Conservation (phyloP, 2,329 filamentous ascomycete species). For the Aspergillus fumigatiaffinis region DNA sequence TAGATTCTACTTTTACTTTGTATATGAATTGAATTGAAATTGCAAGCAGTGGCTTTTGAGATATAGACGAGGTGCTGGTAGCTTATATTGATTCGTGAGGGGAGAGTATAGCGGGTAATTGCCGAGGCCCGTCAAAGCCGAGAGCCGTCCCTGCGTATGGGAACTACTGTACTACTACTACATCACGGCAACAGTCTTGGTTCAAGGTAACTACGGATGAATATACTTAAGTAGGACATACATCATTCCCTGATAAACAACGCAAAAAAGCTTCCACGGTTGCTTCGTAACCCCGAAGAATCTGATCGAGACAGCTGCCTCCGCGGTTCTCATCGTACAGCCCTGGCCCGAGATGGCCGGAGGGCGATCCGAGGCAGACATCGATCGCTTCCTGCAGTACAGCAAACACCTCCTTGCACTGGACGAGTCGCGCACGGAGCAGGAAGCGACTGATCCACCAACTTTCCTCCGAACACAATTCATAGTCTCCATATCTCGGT, state of each 20-base stretch:
- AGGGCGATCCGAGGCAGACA: not conserved
- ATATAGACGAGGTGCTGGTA: slow-evolving; percentile 1
- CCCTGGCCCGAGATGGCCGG: not conserved
- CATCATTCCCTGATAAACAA: slow-evolving; percentile 23
- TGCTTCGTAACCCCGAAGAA: slow-evolving; percentile 27
- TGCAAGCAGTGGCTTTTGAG: not conserved
- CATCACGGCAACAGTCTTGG: no score
- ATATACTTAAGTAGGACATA: slow-evolving; percentile 16
- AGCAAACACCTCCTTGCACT: slow-evolving; percentile 24
- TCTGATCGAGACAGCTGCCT: slow-evolving; percentile 23
- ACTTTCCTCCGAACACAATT: slow-evolving; percentile 25
- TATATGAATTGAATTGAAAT: not conserved
- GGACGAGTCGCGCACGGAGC: slow-evolving; percentile 23
- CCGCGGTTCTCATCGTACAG: slow-evolving; percentile 5
- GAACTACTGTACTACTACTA: no score
- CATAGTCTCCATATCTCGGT: slow-evolving; percentile 31
- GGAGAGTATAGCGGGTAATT: slow-evolving; percentile 7
- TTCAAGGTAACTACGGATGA: no score
- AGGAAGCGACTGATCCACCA: slow-evolving; percentile 26
- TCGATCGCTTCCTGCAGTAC: slow-evolving; percentile 19
- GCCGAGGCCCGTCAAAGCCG: slow-evolving; percentile 9
- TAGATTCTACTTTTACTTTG: not conserved
- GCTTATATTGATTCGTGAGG: slow-evolving; percentile 7
- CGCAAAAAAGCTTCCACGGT: slow-evolving; percentile 27
- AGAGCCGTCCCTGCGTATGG: slow-evolving; percentile 1